Evolutionary conservation across 352 stramenopile genomes (phyloP).

Genomic region (Phytopythium aichiense): DNA sequence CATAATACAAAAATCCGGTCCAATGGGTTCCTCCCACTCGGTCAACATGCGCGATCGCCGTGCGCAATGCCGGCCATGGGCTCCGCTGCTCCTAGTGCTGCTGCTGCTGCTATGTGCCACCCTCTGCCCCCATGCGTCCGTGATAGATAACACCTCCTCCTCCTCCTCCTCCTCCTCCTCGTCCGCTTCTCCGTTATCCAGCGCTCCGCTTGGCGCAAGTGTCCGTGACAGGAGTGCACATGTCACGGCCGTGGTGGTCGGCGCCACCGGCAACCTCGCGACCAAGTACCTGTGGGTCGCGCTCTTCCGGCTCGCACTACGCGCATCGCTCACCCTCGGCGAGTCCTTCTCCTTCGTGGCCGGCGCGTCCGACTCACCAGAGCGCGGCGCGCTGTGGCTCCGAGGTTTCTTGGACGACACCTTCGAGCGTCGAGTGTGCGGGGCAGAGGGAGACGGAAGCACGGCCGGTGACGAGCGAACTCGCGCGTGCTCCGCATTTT

Average conservation of each 20-base stretch:
- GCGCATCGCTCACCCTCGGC: conserved; percentile 10
- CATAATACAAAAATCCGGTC: neutral
- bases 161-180: neutral
- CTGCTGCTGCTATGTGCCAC: neutral
- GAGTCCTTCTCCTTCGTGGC: conserved; percentile 34
- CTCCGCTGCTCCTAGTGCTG: neutral
- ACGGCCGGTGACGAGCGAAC: neutral
- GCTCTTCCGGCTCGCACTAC: conserved; percentile 52
- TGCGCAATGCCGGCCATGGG: neutral
- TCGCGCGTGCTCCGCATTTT: conserved; percentile 27
- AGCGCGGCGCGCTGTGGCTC: conserved; percentile 29
- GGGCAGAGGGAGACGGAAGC: neutral
- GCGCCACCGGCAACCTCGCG: conserved; percentile 77
- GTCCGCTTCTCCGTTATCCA: neutral
- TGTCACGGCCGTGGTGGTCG: conserved; percentile 50
- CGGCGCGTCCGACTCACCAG: conserved; percentile 27
- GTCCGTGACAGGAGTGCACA: neutral
- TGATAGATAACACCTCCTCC: neutral
- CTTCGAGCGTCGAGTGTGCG: conserved; percentile 37
- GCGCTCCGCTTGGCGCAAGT: neutral
- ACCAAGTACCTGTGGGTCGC: conserved; percentile 81
- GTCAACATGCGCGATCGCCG: neutral
- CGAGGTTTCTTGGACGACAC: conserved; percentile 26
- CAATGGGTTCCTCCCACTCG: neutral
- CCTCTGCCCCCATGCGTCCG: neutral